Base-by-base conservation (phyloP, 495 filamentous ascomycete species). In the Aspergillus carlsbadensis region DNA sequence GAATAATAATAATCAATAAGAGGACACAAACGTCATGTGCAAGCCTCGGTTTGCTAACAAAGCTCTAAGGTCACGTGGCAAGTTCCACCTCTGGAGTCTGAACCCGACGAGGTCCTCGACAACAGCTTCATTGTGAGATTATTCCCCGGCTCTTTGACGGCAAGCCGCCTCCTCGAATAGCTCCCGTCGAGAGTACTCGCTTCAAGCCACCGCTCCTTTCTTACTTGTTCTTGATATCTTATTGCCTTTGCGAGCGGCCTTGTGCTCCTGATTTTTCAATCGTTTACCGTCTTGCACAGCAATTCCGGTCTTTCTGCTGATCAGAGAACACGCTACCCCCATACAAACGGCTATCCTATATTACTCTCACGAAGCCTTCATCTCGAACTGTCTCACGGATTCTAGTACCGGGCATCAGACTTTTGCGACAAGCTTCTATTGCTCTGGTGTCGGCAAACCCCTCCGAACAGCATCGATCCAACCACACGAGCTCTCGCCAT, bases 401-500 rank as follows among this genome's bases (percentile, higher is more conserved):
- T 18, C 14, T 15, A n/a, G 37, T 18, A 41, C 6, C 37, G 37
- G 17, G n/a, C 8, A 14, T 26, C 22, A 36, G 14, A 35, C 46
- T 5, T n/a, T 8, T 29, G 26, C 26, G 26, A 29, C 26, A 8
- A 29, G 26, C 3, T 22, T 24, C 34, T n/a, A n/a, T 35, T n/a
- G 36, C 45, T 39, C 15, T 31, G 2, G 6, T 20, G 10, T 49
- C 24, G 22, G 14, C n/a, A n/a, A n/a, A n/a, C 36, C 49, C 43
- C 39, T 37, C n/a, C 33, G n/a, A n/a, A n/a, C n/a, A 41, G 10
- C 10, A 11, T 36, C 42, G 10, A 5, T 13, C 39, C 14, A 33
- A 42, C 5, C 26, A 37, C 17, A 39, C 46, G 35, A 33, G 51
- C 26, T 24, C 47, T 50, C 62, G 54, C 49, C 45, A 98, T 98